Base-by-base conservation (phyloP, 768 basidiomycete species). In the Dentipellis fragilis region DNA sequence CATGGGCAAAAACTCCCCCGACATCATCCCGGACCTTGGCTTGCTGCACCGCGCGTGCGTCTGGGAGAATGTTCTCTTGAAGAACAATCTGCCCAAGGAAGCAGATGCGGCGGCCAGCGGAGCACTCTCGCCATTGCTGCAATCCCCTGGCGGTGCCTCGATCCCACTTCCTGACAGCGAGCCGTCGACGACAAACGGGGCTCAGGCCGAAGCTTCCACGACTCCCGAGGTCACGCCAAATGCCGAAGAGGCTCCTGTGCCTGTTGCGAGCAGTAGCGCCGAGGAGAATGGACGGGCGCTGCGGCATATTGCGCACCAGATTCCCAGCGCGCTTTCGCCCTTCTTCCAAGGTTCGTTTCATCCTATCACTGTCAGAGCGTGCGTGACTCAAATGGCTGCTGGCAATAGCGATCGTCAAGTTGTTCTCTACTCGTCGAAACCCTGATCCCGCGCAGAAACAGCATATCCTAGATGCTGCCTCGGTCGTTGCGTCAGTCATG, bases 1-100 rank as follows among this genome's bases (percentile, higher is more conserved):
- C 49, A 85, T 86, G 76, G 77, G 74, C 19, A 77, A 76, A 21
- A 80, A 79, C 21, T 76, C 83, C 16, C 75, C 80, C 16, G 74
- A 82, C 58, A 79, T 91, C 23, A 70, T 98, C 22, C 69, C 71
- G 4, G 79, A 88, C 58, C 74, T 97, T 23, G 95, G 93, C 3
- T 69, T 79, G 47, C 72, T 97, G 6, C 93, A 96, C 66, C 81
- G 90, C 14, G 80, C 84, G 1, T 84, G 81, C 58, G 80, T 91
- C 6, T 91, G 89, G 87, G 91, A 95, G 70, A 93, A 90, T 62
- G 87, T 91, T 40, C 70, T 83, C 16, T 76, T 96, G 51, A 87
- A 86, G 61, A 72, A 76, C 16, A 80, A 78, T 22, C 69, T 85
- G 40, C 67, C 74, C n/a, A 59, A 61, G 46, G 60, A 54, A 17